phyloP scores from a whole-genome alignment of 441 rosid genomes.

The Aquilaria agallochum region DNA sequence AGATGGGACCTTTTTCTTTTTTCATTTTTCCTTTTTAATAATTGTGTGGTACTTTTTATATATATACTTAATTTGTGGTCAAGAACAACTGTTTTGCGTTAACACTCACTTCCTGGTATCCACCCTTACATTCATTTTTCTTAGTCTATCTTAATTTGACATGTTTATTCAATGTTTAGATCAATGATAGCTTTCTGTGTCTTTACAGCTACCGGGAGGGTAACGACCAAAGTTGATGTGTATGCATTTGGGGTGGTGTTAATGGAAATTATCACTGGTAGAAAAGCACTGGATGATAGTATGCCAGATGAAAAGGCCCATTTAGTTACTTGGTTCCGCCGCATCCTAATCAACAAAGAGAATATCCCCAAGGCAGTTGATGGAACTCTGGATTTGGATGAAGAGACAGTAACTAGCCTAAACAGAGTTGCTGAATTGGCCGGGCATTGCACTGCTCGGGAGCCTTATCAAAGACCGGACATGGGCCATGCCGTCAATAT shows the following conservation, averaged over 20 bases:
- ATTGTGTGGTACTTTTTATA: too few relatives aligned
- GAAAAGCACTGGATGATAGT: constrained; percentile 60
- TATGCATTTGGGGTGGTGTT: constrained; percentile 68
- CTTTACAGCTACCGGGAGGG: constrained; percentile 69
- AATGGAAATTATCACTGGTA: constrained; percentile 65
- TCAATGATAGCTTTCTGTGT: neutral
- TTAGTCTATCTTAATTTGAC: too few relatives aligned
- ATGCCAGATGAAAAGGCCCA: constrained; percentile 61
- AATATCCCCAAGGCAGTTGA: constrained; percentile 45
- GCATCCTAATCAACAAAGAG: constrained; percentile 48
- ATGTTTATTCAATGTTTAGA: too few relatives aligned
- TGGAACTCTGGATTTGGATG: constrained; percentile 35
- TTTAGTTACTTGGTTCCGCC: constrained; percentile 65
- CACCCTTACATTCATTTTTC: too few relatives aligned
- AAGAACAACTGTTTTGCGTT: too few relatives aligned
- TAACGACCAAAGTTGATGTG: constrained; percentile 67
- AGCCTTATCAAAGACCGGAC: constrained; percentile 66
- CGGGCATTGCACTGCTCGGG: constrained; percentile 69
- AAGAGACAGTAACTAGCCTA: constrained; percentile 54
- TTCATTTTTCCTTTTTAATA: too few relatives aligned
- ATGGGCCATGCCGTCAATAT: constrained; percentile 79
- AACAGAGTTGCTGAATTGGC: constrained; percentile 59
- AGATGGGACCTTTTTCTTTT: too few relatives aligned
- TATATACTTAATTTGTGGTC: too few relatives aligned
- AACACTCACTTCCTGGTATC: too few relatives aligned